Base-by-base conservation (phyloP, 768 basidiomycete genomes). In the Suillus paluster region DNA sequence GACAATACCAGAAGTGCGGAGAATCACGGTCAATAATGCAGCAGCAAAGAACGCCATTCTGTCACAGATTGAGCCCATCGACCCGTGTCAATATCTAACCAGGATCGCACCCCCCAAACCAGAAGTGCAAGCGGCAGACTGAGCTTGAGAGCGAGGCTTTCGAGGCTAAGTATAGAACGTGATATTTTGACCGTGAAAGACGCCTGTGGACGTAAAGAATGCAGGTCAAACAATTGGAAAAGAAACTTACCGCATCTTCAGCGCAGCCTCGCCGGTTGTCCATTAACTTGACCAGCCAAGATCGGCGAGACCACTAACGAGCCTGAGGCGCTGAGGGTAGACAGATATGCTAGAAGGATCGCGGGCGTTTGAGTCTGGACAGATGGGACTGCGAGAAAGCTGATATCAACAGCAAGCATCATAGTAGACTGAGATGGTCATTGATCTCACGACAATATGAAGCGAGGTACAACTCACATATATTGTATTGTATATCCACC, bases 401-500 rank as follows among this genome's bases (percentile, higher is more conserved):
- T 60, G 14, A 63, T 59, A 21, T 63, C 53, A 5, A 63, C 63
- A 10, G 63, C 63, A 15, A 63, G 55, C 63, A 63, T 63, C 19
- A 63, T 59, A 10, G 63, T 63, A 23, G 63, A 60, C 62, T 53
- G 33, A 23, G 14, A 41, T 34, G 2, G 6, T 19, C 39, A 19
- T 62, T 5, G 30, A 52, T 52, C 39, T n/a, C 6, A 2, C 19
- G 23, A 30, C 12, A 60, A 25, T 34, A 17, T 34, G 6, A 27
- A 25, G 17, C 2, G 14, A 3, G 11, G 11, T n/a, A 39, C 23
- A 19, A 67, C 81, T 36, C 50, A 85, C 85, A 57, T 79, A 81
- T 44, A 83, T 78, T 38, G n/a, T n/a, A n/a, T n/a, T n/a, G 78
- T 79, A 44, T 83, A 78, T 52, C 80, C 79, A 59, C 78, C 70